Conservation (phyloP, 2,329 filamentous ascomycete genomes). For the Colletotrichum filicis region DNA sequence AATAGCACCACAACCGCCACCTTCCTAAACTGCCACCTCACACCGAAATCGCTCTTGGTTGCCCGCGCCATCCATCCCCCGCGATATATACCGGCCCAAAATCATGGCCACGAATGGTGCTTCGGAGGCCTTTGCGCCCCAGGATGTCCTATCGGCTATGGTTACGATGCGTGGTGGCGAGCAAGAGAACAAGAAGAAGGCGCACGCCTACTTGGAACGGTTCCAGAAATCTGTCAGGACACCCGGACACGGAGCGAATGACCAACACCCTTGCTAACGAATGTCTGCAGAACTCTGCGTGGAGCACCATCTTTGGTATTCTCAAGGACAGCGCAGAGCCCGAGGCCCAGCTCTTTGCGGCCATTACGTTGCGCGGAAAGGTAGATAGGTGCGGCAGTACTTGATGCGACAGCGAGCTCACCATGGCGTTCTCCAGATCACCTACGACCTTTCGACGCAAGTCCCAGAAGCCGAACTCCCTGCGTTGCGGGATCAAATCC, state of each 20-base stretch:
- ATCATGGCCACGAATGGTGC: constrained; percentile 75
- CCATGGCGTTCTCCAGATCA: constrained; percentile 72
- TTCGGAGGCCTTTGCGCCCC: constrained; percentile 79
- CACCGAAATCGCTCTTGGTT: constrained; percentile 6
- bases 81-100: constrained; percentile 15
- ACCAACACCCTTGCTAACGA: not conserved
- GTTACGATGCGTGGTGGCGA: constrained; percentile 91
- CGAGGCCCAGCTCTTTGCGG: constrained; percentile 93
- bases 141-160: constrained; percentile 84
- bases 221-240: constrained; percentile 96
- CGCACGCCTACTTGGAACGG: constrained; percentile 89
- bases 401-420: constrained; percentile 28
- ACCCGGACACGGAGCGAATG: constrained; percentile 36
- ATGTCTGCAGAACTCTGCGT: constrained; percentile 80
- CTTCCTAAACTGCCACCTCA: constrained; percentile 8
- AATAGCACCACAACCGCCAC: constrained; percentile 15
- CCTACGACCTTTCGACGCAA: constrained; percentile 90
- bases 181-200: constrained; percentile 85
- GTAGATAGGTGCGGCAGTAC: constrained; percentile 59
- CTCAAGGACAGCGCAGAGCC: constrained; percentile 83
- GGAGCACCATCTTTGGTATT: constrained; percentile 88
- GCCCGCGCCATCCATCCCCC: not conserved
- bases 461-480: constrained; percentile 80
- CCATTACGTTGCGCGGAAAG: constrained; percentile 98
- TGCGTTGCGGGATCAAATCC: constrained; percentile 83